phyloP scores from a whole-genome alignment of 2,329 filamentous ascomycete species.

The Pseudogymnoascus sp. region DNA sequence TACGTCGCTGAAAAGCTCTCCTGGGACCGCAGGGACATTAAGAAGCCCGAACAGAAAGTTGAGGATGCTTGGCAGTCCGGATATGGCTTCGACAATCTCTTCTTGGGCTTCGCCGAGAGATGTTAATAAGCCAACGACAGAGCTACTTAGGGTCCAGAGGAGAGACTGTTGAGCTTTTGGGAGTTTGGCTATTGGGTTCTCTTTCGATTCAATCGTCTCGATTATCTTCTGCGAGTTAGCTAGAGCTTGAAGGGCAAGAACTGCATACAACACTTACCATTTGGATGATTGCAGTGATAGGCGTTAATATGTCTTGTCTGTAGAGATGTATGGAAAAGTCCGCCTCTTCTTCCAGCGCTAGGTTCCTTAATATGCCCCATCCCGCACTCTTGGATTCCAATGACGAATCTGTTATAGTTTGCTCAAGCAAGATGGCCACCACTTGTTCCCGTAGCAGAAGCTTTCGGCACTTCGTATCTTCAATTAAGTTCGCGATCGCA shows the following conservation, averaged over 20 bases:
- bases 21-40: slow-evolving; percentile 32
- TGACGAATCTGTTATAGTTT: slow-evolving; percentile 55
- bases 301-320: slow-evolving; percentile 51
- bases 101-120: slow-evolving; percentile 51
- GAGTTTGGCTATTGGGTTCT: slow-evolving; percentile 38
- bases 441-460: slow-evolving; percentile 58
- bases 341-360: slow-evolving; percentile 55
- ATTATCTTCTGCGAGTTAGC: slow-evolving; percentile 22
- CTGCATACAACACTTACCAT: slow-evolving; percentile 34
- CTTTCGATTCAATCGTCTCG: slow-evolving; percentile 25
- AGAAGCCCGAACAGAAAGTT: slow-evolving; percentile 48
- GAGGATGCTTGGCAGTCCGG: slow-evolving; percentile 39
- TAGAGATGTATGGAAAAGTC: slow-evolving; percentile 61
- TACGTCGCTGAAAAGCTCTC: slow-evolving; percentile 34
- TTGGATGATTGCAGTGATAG: slow-evolving; percentile 47
- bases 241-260: neutral
- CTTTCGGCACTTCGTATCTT: slow-evolving; percentile 54
- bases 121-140: slow-evolving; percentile 44
- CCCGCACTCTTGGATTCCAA: slow-evolving; percentile 56
- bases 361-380: slow-evolving; percentile 57
- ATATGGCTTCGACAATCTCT: slow-evolving; percentile 49
- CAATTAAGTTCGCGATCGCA: slow-evolving; percentile 53
- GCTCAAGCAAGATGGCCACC: slow-evolving; percentile 52
- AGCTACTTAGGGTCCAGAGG: slow-evolving; percentile 45
- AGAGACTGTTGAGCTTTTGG: slow-evolving; percentile 46